These are phyloP conservation scores for Boletellus ananas DNA, from an alignment of 768 basidiomycete species.

Conservation along the genomic window DNA sequence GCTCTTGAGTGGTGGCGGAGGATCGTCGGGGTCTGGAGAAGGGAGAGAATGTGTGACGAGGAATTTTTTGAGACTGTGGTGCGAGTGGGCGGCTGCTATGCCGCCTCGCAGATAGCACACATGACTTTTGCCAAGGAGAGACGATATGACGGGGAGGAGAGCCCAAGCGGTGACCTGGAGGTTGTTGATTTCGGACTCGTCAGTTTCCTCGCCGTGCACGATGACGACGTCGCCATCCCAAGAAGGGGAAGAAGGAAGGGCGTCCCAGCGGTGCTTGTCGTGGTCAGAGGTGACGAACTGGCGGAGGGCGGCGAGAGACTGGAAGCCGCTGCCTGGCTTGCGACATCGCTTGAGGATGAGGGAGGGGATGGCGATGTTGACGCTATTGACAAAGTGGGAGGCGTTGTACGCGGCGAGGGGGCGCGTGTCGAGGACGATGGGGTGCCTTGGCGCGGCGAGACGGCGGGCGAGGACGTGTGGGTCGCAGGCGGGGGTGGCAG, in stretches of 20 bases:
- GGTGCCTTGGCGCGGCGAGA: slow-evolving; percentile 46
- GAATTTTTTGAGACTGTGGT: slow-evolving; percentile 51
- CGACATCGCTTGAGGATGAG: slow-evolving; percentile 84
- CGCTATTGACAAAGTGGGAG: slow-evolving; percentile 61
- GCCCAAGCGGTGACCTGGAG: slow-evolving; percentile 63
- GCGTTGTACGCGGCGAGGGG: slow-evolving; percentile 62
- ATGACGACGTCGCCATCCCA: slow-evolving; percentile 74
- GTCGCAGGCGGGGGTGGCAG: slow-evolving; percentile 34
- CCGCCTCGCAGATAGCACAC: slow-evolving; percentile 75
- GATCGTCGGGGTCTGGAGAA: slow-evolving; percentile 10
- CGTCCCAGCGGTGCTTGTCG: slow-evolving; percentile 70
- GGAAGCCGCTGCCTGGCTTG: slow-evolving; percentile 66
- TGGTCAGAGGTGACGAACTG: slow-evolving; percentile 81
- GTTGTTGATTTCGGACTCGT: slow-evolving; percentile 56
- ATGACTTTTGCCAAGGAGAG: slow-evolving; percentile 51
- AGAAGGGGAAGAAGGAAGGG: slow-evolving; percentile 40
- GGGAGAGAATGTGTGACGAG: slow-evolving; percentile 34
- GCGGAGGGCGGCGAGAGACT: slow-evolving; percentile 62
- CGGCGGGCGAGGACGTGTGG: slow-evolving; percentile 47
- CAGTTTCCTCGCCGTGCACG: slow-evolving; percentile 77
- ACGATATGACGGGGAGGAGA: slow-evolving; percentile 57
- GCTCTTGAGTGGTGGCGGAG: slow-evolving; percentile 22
- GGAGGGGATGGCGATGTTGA: slow-evolving; percentile 86
- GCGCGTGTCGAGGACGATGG: slow-evolving; percentile 81
- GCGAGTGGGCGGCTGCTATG: slow-evolving; percentile 55